A percentile compares a stretch with the other conserved stretches of the same genome.
Conservation (phyloP, 225 moss, liverwort and hornwort genomes). For the Antitrichia curtipendula region DNA sequence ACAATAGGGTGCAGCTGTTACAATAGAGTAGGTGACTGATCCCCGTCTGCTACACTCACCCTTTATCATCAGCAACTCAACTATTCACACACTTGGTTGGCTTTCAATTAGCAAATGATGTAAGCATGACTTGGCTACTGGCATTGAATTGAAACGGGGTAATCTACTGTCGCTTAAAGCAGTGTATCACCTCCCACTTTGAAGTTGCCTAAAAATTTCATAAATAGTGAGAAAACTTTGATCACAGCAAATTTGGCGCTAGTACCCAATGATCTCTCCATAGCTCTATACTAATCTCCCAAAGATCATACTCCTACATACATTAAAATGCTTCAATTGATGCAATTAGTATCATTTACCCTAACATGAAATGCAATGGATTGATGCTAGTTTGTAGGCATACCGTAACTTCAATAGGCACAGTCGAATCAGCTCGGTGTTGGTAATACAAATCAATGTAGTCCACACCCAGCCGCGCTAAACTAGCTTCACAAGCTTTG, state of each 20-base stretch:
- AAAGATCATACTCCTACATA: not conserved
- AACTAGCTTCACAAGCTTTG: conserved; percentile 28
- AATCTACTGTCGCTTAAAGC: not conserved
- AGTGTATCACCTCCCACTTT: not conserved
- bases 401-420: conserved; percentile 55
- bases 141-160: not conserved
- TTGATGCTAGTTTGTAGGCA: not conserved
- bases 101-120: not conserved
- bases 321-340: not conserved
- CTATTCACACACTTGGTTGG: not conserved
- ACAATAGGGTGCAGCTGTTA: not conserved
- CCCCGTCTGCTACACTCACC: not conserved
- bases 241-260: not conserved
- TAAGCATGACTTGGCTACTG: not conserved
- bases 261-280: not conserved
- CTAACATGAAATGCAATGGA: not conserved
- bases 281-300: not conserved
- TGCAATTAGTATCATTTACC: not conserved
- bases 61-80: not conserved
- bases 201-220: not conserved
- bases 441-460: conserved; percentile 55
- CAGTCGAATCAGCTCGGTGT: conserved; percentile 29
- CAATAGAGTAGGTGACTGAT: not conserved
- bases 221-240: not conserved
- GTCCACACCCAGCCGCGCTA: conserved; percentile 42